Conservation (phyloP, 2,329 filamentous ascomycete species). For the Dissoconium aciculare region DNA sequence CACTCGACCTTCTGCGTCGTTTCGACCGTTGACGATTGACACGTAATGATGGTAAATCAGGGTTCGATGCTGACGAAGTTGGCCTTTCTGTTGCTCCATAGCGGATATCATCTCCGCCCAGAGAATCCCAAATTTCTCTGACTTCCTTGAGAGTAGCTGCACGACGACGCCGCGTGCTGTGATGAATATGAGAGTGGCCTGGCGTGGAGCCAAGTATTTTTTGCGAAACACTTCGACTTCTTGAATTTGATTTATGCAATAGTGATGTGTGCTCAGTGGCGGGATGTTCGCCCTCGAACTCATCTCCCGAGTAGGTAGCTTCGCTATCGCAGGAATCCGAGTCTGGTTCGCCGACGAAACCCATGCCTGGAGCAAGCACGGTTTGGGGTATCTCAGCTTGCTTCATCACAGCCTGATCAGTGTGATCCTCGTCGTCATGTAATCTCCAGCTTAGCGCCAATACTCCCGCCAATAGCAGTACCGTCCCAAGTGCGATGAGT, state of each 20-base stretch:
- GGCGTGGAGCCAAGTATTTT: slow-evolving; percentile 6
- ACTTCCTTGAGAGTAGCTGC: slow-evolving; percentile 22
- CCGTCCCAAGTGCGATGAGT: slow-evolving; percentile 73
- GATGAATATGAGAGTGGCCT: slow-evolving; percentile 8
- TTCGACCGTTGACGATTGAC: slow-evolving; percentile 8
- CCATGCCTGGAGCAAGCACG: slow-evolving; percentile 66
- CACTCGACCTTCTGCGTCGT: slow-evolving; percentile 12
- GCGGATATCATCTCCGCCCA: slow-evolving; percentile 15
- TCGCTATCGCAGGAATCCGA: slow-evolving; percentile 15
- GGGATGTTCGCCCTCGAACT: slow-evolving; percentile 9
- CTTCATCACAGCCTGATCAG: slow-evolving; percentile 23
- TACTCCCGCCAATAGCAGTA: slow-evolving; percentile 73
- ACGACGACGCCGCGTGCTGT: slow-evolving; percentile 15
- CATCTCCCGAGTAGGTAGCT: slow-evolving; percentile 13
- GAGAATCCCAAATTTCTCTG: slow-evolving; percentile 20
- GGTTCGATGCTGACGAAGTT: slow-evolving; percentile 6
- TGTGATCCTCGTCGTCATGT: slow-evolving; percentile 51
- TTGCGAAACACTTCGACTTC: slow-evolving; percentile 8
- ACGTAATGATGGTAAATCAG: slow-evolving; percentile 5
- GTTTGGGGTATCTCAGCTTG: slow-evolving; percentile 38
- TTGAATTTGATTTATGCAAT: slow-evolving; percentile 9
- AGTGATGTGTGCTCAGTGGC: slow-evolving; percentile 13
- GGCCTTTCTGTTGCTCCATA: slow-evolving; percentile 16
- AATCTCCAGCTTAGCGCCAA: slow-evolving; percentile 87
- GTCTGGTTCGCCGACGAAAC: slow-evolving; percentile 30